These are phyloP conservation scores for Pyrenochaeta sp. DNA, from an alignment of 2,329 filamentous ascomycete genomes.

Conservation along the genomic window DNA sequence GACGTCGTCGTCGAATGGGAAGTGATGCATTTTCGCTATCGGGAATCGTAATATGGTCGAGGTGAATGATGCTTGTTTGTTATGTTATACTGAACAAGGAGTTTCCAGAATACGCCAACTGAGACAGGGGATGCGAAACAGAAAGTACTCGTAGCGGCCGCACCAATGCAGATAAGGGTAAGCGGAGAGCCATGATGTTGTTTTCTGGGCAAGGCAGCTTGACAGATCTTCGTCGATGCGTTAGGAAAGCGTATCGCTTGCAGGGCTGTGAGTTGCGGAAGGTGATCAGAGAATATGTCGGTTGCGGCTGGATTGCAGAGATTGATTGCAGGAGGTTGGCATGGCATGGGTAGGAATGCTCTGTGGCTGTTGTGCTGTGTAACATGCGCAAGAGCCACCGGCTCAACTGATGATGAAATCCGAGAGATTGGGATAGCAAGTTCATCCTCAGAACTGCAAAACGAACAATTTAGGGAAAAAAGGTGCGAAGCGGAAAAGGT, in stretches of 20 bases:
- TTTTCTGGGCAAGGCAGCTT: neutral
- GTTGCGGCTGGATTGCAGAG: conserved; percentile 10
- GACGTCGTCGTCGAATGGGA: conserved; percentile 7
- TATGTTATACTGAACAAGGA: conserved; percentile 11
- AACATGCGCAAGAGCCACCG: neutral
- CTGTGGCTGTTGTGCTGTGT: conserved; percentile 2
- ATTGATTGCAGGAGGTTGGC: conserved; percentile 5
- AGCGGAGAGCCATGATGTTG: neutral
- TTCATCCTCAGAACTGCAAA: no score
- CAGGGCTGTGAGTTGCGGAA: conserved; percentile 11
- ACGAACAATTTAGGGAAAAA: no score
- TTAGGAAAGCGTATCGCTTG: conserved; percentile 12
- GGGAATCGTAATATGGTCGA: neutral
- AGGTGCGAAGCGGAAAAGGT: no score
- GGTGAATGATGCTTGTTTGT: conserved; percentile 4
- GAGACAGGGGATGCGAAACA: conserved; percentile 1
- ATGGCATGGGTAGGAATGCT: conserved; percentile 9
- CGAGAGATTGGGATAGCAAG: no score
- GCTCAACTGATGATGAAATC: no score
- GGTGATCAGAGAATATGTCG: conserved; percentile 3
- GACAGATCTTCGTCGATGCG: conserved; percentile 8
- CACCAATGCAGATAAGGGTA: neutral
- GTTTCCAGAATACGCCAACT: neutral
- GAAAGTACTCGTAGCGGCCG: neutral
- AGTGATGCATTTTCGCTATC: conserved; percentile 4